Evolutionary conservation across 805 yeast species (phyloP).

Genomic region (Metschnikowia henanensis): DNA sequence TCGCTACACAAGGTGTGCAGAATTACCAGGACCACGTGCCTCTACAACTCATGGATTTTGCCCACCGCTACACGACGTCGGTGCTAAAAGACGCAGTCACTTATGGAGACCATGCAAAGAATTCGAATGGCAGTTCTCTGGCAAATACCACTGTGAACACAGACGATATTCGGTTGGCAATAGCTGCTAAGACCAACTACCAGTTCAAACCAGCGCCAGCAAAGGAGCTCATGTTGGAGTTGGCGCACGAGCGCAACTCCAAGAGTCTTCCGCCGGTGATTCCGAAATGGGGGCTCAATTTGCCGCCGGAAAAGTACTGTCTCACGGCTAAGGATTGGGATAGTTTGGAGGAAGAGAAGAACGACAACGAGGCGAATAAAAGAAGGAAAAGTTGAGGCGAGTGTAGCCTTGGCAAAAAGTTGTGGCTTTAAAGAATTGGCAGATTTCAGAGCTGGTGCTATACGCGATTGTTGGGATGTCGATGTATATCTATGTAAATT

Average conservation of each 20-base stretch:
- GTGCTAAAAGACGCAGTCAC: slow-evolving; percentile 87
- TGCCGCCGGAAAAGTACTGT: slow-evolving; percentile 98
- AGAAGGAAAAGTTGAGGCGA: slow-evolving; percentile 5
- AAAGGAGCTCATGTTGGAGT: slow-evolving; percentile 82
- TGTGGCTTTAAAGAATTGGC: too few relatives aligned
- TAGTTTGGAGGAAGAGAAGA: slow-evolving; percentile 25
- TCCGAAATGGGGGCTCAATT: slow-evolving; percentile 86
- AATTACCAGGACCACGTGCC: slow-evolving; percentile 96
- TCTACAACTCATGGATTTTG: slow-evolving; percentile 94
- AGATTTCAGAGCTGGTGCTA: too few relatives aligned
- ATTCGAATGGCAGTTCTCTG: slow-evolving; percentile 32
- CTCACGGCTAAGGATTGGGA: slow-evolving; percentile 82
- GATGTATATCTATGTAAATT: too few relatives aligned
- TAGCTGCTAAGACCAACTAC: slow-evolving; percentile 90
- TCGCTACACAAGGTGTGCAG: slow-evolving; percentile 91
- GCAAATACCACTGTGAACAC: slow-evolving; percentile 55
- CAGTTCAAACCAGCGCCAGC: slow-evolving; percentile 96
- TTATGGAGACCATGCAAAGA: slow-evolving; percentile 78
- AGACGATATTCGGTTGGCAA: slow-evolving; percentile 90
- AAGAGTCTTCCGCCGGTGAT: slow-evolving; percentile 89
- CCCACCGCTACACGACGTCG: slow-evolving; percentile 82
- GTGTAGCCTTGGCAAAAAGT: too few relatives aligned
- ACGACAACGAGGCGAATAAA: slow-evolving; percentile 17
- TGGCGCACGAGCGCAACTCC: slow-evolving; percentile 90
- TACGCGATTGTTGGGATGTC: too few relatives aligned